phyloP scores from a whole-genome alignment of 106 monocot species.

The Acorus gramineus region DNA sequence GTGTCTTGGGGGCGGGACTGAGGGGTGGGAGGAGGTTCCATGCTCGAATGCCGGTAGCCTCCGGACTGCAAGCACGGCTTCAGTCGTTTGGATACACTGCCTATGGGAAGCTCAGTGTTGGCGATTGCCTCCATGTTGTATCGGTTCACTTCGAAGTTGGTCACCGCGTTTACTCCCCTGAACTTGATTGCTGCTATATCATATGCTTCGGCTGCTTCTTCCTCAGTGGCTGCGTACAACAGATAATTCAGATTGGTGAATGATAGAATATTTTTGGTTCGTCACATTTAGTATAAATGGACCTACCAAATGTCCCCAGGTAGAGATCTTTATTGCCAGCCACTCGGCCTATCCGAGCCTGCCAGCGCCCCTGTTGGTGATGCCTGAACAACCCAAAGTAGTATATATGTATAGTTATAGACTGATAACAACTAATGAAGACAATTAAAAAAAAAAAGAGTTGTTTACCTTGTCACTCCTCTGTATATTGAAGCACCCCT shows the following conservation, averaged over 20 bases:
- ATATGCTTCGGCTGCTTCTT: constrained; percentile 61
- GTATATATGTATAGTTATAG: background rate
- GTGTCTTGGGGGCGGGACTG: background rate
- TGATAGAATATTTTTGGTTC: background rate
- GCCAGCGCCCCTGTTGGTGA: constrained; percentile 93
- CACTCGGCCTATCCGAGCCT: constrained; percentile 89
- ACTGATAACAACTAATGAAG: background rate
- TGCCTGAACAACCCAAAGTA: constrained; percentile 36
- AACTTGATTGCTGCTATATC: constrained; percentile 64
- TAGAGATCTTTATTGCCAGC: constrained; percentile 97
- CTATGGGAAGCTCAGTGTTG: constrained; percentile 31
- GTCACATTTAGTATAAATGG: background rate
- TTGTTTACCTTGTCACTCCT: constrained; percentile 60
- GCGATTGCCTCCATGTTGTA: constrained; percentile 47
- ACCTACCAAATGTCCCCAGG: constrained; percentile 83
- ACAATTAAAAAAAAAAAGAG: background rate
- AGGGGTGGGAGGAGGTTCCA: background rate
- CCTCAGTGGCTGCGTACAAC: constrained; percentile 32
- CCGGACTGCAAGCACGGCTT: constrained; percentile 11
- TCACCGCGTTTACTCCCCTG: constrained; percentile 44
- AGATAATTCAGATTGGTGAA: background rate
- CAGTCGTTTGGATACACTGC: constrained; percentile 10
- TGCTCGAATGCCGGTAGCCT: background rate
- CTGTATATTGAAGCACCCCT: constrained; percentile 76
- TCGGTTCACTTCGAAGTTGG: constrained; percentile 42